Evolutionary conservation across 2,329 filamentous ascomycete genomes (phyloP).

Genomic region (Chalaropsis thielavioides): DNA sequence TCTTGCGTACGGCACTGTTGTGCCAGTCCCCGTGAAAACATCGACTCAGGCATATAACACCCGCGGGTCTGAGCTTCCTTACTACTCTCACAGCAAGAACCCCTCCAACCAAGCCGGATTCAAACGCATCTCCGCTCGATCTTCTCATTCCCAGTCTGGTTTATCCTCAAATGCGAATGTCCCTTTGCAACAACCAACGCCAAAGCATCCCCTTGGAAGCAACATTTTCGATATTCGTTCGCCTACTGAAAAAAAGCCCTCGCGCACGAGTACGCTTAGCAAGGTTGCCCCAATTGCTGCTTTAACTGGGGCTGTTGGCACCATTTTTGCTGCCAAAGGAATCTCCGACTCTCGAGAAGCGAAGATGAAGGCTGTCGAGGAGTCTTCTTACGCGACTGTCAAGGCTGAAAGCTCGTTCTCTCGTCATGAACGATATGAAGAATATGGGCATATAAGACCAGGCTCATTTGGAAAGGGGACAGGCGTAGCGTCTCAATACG

Average conservation of each 20-base stretch:
- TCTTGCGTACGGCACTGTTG: slow-evolving; percentile 10
- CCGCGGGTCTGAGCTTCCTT: not conserved
- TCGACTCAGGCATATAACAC: not conserved
- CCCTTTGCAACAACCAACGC: slow-evolving; percentile 73
- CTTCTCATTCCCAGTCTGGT: not conserved
- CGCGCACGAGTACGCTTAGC: slow-evolving; percentile 18
- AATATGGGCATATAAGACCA: not conserved
- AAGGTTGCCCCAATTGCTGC: slow-evolving; percentile 29
- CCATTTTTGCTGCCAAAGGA: slow-evolving; percentile 29
- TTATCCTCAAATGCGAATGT: slow-evolving; percentile 34
- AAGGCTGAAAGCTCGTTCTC: not conserved
- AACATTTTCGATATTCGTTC: slow-evolving; percentile 25
- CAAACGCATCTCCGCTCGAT: not conserved
- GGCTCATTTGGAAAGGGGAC: slow-evolving; percentile 1
- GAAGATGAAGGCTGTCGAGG: slow-evolving; percentile 29
- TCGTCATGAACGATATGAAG: not conserved
- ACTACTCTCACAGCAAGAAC: slow-evolving; percentile 6
- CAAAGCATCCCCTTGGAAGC: slow-evolving; percentile 54
- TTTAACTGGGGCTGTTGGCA: slow-evolving; percentile 36
- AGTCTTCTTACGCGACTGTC: slow-evolving; percentile 21
- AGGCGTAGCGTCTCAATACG: not conserved
- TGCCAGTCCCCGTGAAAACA: not conserved
- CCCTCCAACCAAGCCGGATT: slow-evolving; percentile 3
- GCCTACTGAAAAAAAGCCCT: not conserved
- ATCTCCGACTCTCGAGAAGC: slow-evolving; percentile 19